Percentiles rank a stretch among this genome's conserved stretches.
Conservation (phyloP, 2,329 filamentous ascomycete species). For the Calonectria pseudoturangicola region DNA sequence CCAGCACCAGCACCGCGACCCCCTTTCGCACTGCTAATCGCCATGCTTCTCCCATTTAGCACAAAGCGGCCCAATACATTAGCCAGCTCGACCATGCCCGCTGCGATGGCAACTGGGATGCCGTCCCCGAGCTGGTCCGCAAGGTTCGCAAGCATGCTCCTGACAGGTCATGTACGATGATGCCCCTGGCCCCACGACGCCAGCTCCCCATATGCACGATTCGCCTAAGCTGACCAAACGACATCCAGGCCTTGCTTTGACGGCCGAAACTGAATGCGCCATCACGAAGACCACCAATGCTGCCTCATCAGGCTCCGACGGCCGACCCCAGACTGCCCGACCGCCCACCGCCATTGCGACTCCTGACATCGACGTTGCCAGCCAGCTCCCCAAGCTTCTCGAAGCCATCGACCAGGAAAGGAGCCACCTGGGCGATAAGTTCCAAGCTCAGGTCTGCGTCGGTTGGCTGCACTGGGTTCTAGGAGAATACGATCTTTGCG, state of each 20-base stretch:
- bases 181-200: conserved; percentile 32
- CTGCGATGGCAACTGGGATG: conserved; percentile 90
- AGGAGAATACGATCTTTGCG: conserved; percentile 77
- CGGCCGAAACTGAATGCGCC: conserved; percentile 81
- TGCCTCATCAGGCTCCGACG: conserved; percentile 49
- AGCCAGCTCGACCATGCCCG: conserved; percentile 88
- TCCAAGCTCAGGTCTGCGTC: conserved; percentile 88
- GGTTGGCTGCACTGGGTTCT: conserved; percentile 90
- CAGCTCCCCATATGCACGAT: conserved; percentile 17
- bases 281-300: conserved; percentile 72
- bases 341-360: conserved; percentile 65
- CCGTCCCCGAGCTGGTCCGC: conserved; percentile 90
- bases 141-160: conserved; percentile 97
- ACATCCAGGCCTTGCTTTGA: conserved; percentile 78
- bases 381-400: conserved; percentile 70
- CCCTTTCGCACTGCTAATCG: conserved; percentile 45
- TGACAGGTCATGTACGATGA: conserved; percentile 83
- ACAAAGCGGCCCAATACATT: conserved; percentile 90
- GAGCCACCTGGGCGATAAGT: conserved; percentile 73
- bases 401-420: conserved; percentile 76
- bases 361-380: conserved; percentile 67
- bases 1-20: conserved; percentile 38
- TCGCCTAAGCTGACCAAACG: conserved; percentile 38
- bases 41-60: conserved; percentile 59
- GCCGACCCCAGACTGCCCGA: conserved; percentile 53